These are phyloP conservation scores for Lentinula detonsa DNA, from an alignment of 768 basidiomycete species.

Conservation along the genomic window DNA sequence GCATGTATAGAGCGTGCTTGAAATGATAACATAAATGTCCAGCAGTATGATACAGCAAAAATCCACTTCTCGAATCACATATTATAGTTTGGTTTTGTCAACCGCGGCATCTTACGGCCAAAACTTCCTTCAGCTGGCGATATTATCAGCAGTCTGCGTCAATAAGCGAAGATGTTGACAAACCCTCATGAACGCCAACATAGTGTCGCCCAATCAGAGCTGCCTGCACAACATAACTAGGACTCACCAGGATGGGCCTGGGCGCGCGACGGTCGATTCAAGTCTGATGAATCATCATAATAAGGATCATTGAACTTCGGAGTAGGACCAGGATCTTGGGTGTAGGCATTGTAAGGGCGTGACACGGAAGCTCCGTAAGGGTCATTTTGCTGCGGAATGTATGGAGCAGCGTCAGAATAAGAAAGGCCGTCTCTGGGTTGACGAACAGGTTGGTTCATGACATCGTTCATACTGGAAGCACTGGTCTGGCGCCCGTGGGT, in stretches of 20 bases:
- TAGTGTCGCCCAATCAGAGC: slow-evolving; percentile 18
- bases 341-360: slow-evolving; percentile 25
- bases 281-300: slow-evolving; percentile 18
- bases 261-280: slow-evolving; percentile 29
- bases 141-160: slow-evolving; percentile 3
- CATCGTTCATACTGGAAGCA: slow-evolving; percentile 46
- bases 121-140: slow-evolving; percentile 36
- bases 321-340: slow-evolving; percentile 32
- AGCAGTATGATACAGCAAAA: not conserved
- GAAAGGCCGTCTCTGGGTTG: slow-evolving; percentile 37
- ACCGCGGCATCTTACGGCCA: slow-evolving; percentile 34
- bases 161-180: slow-evolving; percentile 7
- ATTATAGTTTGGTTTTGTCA: not conserved
- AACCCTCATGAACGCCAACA: slow-evolving; percentile 19
- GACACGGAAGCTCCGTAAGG: slow-evolving; percentile 7
- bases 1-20: not conserved
- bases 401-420: slow-evolving; percentile 24
- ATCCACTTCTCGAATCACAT: not conserved
- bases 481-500: slow-evolving; percentile 52
- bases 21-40: not conserved
- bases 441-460: slow-evolving; percentile 43
- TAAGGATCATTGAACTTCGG: slow-evolving; percentile 29
- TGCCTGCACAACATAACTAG: slow-evolving; percentile 13
- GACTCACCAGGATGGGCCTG: slow-evolving; percentile 47
- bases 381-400: slow-evolving; percentile 24